phyloP scores from a whole-genome alignment of 495 filamentous ascomycete species.

The Daldinia bambusicola region DNA sequence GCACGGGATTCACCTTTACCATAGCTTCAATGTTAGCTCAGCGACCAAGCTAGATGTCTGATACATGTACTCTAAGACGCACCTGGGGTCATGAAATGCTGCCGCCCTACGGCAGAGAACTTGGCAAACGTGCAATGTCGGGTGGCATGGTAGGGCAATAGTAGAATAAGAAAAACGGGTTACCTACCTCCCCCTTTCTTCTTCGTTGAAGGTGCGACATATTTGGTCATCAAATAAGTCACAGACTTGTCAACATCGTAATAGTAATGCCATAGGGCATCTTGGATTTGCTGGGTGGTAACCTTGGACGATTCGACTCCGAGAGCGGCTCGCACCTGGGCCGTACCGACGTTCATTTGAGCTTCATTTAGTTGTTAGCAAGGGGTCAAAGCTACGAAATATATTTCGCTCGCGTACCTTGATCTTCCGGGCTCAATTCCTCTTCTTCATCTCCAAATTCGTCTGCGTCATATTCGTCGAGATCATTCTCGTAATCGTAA shows the following conservation, averaged over 20 bases:
- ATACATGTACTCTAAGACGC: slow-evolving; percentile 28
- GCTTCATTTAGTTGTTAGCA: slow-evolving; percentile 33
- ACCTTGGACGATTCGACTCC: slow-evolving; percentile 62
- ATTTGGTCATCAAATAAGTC: slow-evolving; percentile 75
- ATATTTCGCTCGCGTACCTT: slow-evolving; percentile 53
- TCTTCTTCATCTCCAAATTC: slow-evolving; percentile 57
- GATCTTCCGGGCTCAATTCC: slow-evolving; percentile 70
- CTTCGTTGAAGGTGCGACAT: slow-evolving; percentile 55
- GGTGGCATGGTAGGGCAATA: neutral
- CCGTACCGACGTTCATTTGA: slow-evolving; percentile 66
- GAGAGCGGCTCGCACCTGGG: slow-evolving; percentile 64
- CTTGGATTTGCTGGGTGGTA: slow-evolving; percentile 79
- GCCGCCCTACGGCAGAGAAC: slow-evolving; percentile 20
- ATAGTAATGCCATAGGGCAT: slow-evolving; percentile 94
- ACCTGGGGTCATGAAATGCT: slow-evolving; percentile 31
- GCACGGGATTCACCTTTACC: slow-evolving; percentile 44
- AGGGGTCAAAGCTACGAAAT: neutral
- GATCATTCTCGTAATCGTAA: slow-evolving; percentile 68
- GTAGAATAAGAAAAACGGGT: slow-evolving; percentile 37
- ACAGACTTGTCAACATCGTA: slow-evolving; percentile 89
- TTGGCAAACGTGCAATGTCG: slow-evolving; percentile 16
- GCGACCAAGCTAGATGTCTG: slow-evolving; percentile 14
- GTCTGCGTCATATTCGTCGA: slow-evolving; percentile 69
- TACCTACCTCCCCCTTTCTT: slow-evolving; percentile 65
- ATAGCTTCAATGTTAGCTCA: slow-evolving; percentile 28